These are phyloP conservation scores for Penicillium samsonianum DNA, from an alignment of 495 filamentous ascomycete species.

Conservation along the genomic window DNA sequence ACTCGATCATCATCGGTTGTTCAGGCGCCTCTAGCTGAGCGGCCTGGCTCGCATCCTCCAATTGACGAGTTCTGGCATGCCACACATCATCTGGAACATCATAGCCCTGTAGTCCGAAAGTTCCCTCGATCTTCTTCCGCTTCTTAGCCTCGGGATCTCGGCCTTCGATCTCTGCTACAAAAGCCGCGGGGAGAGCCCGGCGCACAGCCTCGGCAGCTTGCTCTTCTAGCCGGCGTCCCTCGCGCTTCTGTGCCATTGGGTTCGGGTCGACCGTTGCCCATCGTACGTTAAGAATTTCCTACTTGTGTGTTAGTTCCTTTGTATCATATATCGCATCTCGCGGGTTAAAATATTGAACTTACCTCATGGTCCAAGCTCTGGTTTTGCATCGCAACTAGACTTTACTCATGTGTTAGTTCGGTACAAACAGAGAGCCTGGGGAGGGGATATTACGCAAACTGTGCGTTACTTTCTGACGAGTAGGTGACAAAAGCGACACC, in stretches of 20 bases:
- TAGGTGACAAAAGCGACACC: slow-evolving; percentile 79
- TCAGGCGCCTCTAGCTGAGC: slow-evolving; percentile 47
- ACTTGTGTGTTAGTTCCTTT: slow-evolving; percentile 1
- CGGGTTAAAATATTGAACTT: not conserved
- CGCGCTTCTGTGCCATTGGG: slow-evolving; percentile 89
- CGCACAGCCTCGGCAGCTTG: slow-evolving; percentile 97
- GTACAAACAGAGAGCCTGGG: not conserved
- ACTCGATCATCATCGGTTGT: slow-evolving; percentile 47
- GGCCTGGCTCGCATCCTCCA: slow-evolving; percentile 43
- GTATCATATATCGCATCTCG: not conserved
- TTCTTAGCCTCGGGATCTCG: slow-evolving; percentile 83
- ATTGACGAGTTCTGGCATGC: slow-evolving; percentile 65
- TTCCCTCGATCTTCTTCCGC: slow-evolving; percentile 84
- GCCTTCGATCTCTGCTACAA: slow-evolving; percentile 92
- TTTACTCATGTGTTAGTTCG: slow-evolving; percentile 26
- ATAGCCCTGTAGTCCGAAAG: slow-evolving; percentile 87
- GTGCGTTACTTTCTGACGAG: slow-evolving; percentile 77
- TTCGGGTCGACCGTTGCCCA: slow-evolving; percentile 98
- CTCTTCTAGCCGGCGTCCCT: slow-evolving; percentile 87
- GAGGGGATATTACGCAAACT: slow-evolving; percentile 61
- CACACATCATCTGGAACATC: slow-evolving; percentile 94
- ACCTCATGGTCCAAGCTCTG: slow-evolving; percentile 77
- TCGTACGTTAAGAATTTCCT: slow-evolving; percentile 90
- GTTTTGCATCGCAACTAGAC: slow-evolving; percentile 80
- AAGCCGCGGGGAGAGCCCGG: slow-evolving; percentile 84